Conservation (phyloP, 192 early-diverging fungal genomes). For the Mortierella hygrophila region DNA sequence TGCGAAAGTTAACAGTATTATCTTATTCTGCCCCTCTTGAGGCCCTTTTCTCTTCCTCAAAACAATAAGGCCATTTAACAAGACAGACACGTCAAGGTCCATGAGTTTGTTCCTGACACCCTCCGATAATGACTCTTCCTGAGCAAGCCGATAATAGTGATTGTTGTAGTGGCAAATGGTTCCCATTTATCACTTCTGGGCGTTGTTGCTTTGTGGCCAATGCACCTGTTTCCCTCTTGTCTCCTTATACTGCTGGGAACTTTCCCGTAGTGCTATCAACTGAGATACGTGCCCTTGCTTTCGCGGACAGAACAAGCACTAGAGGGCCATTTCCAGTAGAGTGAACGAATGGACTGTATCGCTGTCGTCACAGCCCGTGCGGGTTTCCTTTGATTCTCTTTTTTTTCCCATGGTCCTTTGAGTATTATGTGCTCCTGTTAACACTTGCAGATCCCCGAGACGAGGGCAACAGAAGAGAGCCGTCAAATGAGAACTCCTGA, state of each 20-base stretch:
- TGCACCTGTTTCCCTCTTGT: background rate
- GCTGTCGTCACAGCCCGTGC: background rate
- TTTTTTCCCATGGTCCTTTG: background rate
- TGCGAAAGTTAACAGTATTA: background rate
- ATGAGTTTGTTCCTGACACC: background rate
- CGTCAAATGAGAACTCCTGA: background rate
- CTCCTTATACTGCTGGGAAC: background rate
- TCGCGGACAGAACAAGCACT: background rate
- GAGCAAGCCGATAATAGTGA: background rate
- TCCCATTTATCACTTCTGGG: background rate
- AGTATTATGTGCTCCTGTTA: background rate
- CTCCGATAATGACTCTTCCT: background rate
- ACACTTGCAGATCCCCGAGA: background rate
- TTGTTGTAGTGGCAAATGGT: background rate
- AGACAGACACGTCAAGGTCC: background rate
- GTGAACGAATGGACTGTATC: background rate
- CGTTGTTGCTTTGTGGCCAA: background rate
- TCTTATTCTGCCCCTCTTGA: background rate
- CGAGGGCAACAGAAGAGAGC: background rate
- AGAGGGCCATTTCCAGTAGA: background rate
- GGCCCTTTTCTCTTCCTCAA: background rate
- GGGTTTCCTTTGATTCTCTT: background rate
- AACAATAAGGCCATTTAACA: background rate
- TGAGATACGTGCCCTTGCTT: background rate
- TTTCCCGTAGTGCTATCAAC: background rate